These are phyloP conservation scores for Phytophthora chlamydospora DNA, from an alignment of 352 stramenopile genomes.

Conservation along the genomic window DNA sequence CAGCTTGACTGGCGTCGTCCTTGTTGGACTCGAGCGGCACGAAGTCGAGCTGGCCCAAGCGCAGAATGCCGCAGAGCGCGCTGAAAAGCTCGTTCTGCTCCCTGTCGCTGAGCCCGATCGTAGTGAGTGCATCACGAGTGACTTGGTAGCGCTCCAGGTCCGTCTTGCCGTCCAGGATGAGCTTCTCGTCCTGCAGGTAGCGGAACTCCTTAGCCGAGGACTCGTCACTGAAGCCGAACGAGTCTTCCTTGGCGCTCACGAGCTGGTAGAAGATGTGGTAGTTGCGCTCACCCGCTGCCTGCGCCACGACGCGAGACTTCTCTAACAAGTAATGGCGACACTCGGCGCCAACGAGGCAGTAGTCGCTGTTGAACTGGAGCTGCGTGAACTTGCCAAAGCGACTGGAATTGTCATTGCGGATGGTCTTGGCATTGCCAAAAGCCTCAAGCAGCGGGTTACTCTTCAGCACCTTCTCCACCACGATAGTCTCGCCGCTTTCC, in stretches of 20 bases:
- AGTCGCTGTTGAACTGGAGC: slow-evolving; percentile 91
- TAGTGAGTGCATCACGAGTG: slow-evolving; percentile 79
- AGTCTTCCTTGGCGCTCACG: slow-evolving; percentile 62
- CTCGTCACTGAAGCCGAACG: slow-evolving; percentile 54
- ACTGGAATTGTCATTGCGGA: slow-evolving; percentile 95
- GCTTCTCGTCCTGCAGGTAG: slow-evolving; percentile 76
- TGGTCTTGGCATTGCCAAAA: slow-evolving; percentile 93
- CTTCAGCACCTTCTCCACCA: slow-evolving; percentile 90
- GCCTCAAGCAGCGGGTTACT: slow-evolving; percentile 91
- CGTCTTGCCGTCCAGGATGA: slow-evolving; percentile 70
- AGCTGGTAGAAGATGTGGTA: slow-evolving; percentile 99
- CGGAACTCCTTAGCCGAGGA: slow-evolving; percentile 67
- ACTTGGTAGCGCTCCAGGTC: slow-evolving; percentile 82
- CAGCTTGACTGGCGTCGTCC: slow-evolving; percentile 72
- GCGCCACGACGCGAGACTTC: slow-evolving; percentile 95
- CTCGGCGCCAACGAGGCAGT: slow-evolving; percentile 87
- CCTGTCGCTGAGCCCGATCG: slow-evolving; percentile 70
- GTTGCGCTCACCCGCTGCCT: slow-evolving; percentile 94
- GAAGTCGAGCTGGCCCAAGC: slow-evolving; percentile 85
- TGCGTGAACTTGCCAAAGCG: slow-evolving; percentile 96
- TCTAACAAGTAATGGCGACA: slow-evolving; percentile 96
- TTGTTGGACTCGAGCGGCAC: slow-evolving; percentile 77
- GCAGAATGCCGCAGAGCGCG: slow-evolving; percentile 76
- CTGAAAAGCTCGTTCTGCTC: slow-evolving; percentile 83
- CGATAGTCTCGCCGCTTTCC: slow-evolving; percentile 71